Base-by-base conservation (phyloP, 2,329 filamentous ascomycete species). In the Verticillium dahliae region DNA sequence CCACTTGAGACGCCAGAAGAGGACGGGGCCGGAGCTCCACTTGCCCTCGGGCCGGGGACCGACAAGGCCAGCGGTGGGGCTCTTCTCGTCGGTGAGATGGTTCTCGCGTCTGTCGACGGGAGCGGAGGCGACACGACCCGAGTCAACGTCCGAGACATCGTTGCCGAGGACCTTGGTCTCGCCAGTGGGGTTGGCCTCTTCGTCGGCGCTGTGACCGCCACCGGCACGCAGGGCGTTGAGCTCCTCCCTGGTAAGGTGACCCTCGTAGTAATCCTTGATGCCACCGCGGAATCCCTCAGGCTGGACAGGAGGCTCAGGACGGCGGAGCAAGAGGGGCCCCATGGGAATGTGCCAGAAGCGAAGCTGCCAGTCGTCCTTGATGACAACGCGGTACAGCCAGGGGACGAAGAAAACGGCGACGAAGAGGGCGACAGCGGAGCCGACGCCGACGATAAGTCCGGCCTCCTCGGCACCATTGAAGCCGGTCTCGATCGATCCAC, bases 351-450 rank as follows among this genome's bases (percentile, higher is more conserved):
- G 76, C 69, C 75, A 85, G 73, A 78, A 74, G 62, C 79, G 78
- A 61, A 88, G 73, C 65, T 81, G 70, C 80, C 83, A 80, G 75
- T 88, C 82, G 62, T 85, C 76, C 70, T 78, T 70, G 68, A 86
- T 69, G 64, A 88, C 76, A 55, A 79, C 76, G 63, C 80, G 77
- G 68, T 84, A 78, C 52, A 85, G 69, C 73, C 79, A 85, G 3
- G 83, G 82, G 52, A 84, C 72, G 64, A 85, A 77, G 69, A 84
- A 84, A 62, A 79, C 64, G 61, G 67, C 67, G 56, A 81, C 67
- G 15, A 85, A 60, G 3, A 78, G 59, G 3, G 72, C 75, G 56
- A 79, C 80, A 38, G 69, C 81, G 18, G 72, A 75, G 59, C 80
- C 80, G 15, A 80, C 76, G 59, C 79, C 81, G 37, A 85, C 67